These are phyloP conservation scores for Meyerozyma sp. DNA, from an alignment of 1,139 yeast genomes.

Conservation along the genomic window DNA sequence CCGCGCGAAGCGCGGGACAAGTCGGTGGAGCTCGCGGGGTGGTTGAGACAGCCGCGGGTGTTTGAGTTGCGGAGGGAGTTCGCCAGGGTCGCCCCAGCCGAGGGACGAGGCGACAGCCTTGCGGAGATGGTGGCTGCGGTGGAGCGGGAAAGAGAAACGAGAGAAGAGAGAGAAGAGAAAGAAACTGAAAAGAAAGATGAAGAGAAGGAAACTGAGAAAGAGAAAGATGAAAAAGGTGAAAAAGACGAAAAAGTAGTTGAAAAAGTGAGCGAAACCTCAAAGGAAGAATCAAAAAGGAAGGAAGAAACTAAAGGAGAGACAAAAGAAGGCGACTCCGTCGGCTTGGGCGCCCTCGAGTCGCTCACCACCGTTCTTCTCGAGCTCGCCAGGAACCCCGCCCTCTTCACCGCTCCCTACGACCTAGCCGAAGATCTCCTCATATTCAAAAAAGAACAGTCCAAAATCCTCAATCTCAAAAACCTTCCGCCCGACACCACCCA, in stretches of 20 bases:
- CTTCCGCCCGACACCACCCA: constrained; percentile 85
- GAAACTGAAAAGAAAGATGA: constrained; percentile 21
- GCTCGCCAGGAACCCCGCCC: constrained; percentile 24
- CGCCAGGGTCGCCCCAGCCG: constrained; percentile 51
- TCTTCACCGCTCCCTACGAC: constrained; percentile 72
- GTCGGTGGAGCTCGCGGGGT: constrained; percentile 64
- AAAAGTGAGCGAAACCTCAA: too few relatives aligned
- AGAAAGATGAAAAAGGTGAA: not conserved
- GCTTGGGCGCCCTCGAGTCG: not conserved
- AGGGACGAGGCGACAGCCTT: constrained; percentile 33
- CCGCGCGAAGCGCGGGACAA: constrained; percentile 81
- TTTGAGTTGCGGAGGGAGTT: constrained; percentile 77
- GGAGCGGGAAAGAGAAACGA: constrained; percentile 39
- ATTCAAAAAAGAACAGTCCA: constrained; percentile 68
- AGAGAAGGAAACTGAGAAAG: not conserved
- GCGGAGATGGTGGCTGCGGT: constrained; percentile 25
- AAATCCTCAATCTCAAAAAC: constrained; percentile 72
- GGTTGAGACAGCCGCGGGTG: constrained; percentile 68
- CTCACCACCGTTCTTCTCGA: not conserved
- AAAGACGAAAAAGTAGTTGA: not conserved
- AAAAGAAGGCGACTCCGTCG: not conserved
- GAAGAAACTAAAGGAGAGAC: not conserved
- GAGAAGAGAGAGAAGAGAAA: not conserved
- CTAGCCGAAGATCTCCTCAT: constrained; percentile 62
- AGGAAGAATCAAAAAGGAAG: too few relatives aligned